Evolutionary conservation across 768 basidiomycete genomes (phyloP), one percentile per base, ranked within the genome.

Genomic region (Vararia minispora): DNA sequence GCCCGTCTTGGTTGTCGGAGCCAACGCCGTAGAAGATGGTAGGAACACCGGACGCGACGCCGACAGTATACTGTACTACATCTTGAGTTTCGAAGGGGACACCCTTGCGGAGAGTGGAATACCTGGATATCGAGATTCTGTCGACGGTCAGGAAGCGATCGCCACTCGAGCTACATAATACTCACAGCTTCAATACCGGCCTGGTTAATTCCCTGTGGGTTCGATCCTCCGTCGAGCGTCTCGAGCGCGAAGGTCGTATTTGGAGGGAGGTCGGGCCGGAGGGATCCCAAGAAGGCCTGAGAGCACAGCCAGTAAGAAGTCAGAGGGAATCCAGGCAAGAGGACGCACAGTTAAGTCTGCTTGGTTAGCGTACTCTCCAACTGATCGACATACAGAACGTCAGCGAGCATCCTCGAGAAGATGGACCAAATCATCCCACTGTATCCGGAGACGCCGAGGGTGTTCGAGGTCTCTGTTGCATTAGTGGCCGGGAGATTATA

Each of bases 1-100:
- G 44, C 5, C 53, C 57, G 29, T 59, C 58, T 10, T 47, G 42
- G 33, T 41, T 45, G 23, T 57, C 17, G 5, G 51, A 34, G 5
- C 61, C 63, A 6, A 55, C 58, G 1, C 58, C 57, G 25, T 62
- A 51, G 45, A 64, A 61, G 8, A 28, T 37, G 16, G 46, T 47
- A 1, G 58, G 58, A 4, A 64, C 59, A 2, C 41, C 32, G 4
- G 52, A 42, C 7, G 47, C 41, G 35, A 54, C 28, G n/a, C 54
- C 51, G 18, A 55, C 41, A 5, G 52, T 54, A 29, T 51, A 53
- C 27, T 57, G 45, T n/a, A n/a, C n/a, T n/a, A n/a, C n/a, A n/a
- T n/a, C n/a, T n/a, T n/a, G n/a, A n/a, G n/a, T n/a, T n/a, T n/a
- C n/a, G n/a, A n/a, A n/a, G n/a, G n/a, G n/a, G n/a, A n/a, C n/a